Evolutionary conservation across 2,329 filamentous ascomycete species (phyloP).

Genomic region (Hypoxylon sp.): DNA sequence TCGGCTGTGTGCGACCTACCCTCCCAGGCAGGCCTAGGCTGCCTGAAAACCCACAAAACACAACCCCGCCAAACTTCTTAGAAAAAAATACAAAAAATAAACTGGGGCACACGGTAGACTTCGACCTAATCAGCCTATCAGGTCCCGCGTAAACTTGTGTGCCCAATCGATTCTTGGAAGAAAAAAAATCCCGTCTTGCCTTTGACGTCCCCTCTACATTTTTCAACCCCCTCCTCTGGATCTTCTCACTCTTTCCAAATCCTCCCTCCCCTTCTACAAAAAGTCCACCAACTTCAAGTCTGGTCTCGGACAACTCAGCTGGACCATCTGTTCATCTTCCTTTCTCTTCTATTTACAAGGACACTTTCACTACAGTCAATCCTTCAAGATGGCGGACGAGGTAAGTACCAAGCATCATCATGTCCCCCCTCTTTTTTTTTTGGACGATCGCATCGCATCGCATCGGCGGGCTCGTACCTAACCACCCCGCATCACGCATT

Average conservation of each 20-base stretch:
- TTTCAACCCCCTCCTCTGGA: slow-evolving; percentile 38
- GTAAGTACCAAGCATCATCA: slow-evolving; percentile 58
- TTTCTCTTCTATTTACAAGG: slow-evolving; percentile 50
- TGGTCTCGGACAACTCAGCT: slow-evolving; percentile 31
- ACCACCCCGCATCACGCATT: slow-evolving; percentile 50
- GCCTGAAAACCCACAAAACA: slow-evolving; percentile 36
- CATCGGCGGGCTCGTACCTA: slow-evolving; percentile 40
- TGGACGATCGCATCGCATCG: slow-evolving; percentile 35
- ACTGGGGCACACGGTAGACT: slow-evolving; percentile 21
- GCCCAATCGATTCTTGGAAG: slow-evolving; percentile 43
- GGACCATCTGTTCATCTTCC: slow-evolving; percentile 52
- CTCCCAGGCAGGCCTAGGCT: slow-evolving; percentile 24
- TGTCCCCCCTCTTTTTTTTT: slow-evolving; percentile 36
- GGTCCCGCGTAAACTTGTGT: slow-evolving; percentile 22
- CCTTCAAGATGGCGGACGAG: slow-evolving; percentile 69
- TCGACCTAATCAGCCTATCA: slow-evolving; percentile 32
- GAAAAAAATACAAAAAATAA: slow-evolving; percentile 16
- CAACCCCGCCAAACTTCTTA: slow-evolving; percentile 22
- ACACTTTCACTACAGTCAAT: slow-evolving; percentile 54
- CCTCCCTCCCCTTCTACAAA: slow-evolving; percentile 34
- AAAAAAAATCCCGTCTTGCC: slow-evolving; percentile 40
- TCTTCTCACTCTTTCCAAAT: slow-evolving; percentile 34
- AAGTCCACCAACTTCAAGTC: slow-evolving; percentile 42
- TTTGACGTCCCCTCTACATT: slow-evolving; percentile 38
- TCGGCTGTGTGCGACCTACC: slow-evolving; percentile 20